Conservation (phyloP, 495 filamentous ascomycete species). For the Aspergillus leporis region DNA sequence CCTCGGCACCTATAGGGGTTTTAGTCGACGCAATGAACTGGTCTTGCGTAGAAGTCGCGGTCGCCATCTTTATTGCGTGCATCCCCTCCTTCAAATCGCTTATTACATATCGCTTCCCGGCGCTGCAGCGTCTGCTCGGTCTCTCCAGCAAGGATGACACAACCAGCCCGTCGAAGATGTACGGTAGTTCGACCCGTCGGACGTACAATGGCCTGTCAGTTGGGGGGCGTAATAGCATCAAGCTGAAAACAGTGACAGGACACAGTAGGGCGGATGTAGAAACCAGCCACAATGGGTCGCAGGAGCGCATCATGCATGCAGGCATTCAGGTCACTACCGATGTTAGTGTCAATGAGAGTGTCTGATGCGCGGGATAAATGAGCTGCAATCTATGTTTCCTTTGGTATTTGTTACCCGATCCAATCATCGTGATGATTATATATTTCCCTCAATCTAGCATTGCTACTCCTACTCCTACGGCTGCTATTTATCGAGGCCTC, state of each 20-base stretch:
- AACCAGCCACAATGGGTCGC: conserved; percentile 8
- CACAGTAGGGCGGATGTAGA: conserved; percentile 12
- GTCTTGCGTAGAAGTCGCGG: conserved; percentile 24
- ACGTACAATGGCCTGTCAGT: conserved; percentile 11
- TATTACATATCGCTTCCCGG: conserved; percentile 21
- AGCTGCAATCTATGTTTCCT: background rate
- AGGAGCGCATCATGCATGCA: conserved; percentile 16
- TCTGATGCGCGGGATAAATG: background rate
- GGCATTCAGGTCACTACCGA: conserved; percentile 19
- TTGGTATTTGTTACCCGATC: background rate
- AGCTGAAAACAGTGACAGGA: conserved; percentile 10
- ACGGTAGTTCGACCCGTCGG: conserved; percentile 15
- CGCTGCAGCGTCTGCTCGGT: conserved; percentile 18
- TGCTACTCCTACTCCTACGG: background rate
- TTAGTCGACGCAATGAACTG: conserved; percentile 25
- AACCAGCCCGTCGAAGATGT: conserved; percentile 12
- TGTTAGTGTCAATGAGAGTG: conserved; percentile 15
- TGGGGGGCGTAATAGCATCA: conserved; percentile 11
- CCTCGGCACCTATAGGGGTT: conserved; percentile 9
- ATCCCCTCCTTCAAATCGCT: conserved; percentile 25
- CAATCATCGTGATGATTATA: background rate
- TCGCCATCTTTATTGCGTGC: conserved; percentile 25
- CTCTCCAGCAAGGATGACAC: conserved; percentile 15
- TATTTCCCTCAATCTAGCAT: background rate
- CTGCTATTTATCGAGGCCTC: background rate